Evolutionary conservation across 441 rosid genomes (phyloP), one percentile per base, ranked within the genome.

Genomic region (Croton setiger): DNA sequence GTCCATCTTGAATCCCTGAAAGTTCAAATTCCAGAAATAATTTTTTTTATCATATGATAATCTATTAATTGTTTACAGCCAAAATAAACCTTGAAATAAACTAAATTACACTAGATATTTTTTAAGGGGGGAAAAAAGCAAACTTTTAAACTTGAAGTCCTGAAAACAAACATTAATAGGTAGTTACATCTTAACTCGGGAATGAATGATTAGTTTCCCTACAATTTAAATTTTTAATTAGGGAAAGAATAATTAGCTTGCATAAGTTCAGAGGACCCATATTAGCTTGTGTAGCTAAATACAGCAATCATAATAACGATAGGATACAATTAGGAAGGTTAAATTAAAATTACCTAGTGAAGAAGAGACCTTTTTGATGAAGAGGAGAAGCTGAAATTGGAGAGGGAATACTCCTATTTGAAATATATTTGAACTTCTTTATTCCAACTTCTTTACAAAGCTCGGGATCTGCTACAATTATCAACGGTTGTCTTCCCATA

Each of bases 401-500:
- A 72, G 97, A 91, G n/a, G 97, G 98, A 60, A 94, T 84, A 86
- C 98, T 94, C 78, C 97, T 86, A 71, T 94, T 94, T 39, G 91
- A 82, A 51, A 89, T 71, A 74, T 88, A 86, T 74, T 94, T 91
- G 77, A 94, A 94, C 73, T 94, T 94, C 80, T 82, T 94, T 21
- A 91, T 91, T 23, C 97, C 97, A 69, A 87, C 96, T 86, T 89
- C 92, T 84, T 80, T 88, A 73, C 95, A 94, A 14, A 94, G 88
- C 79, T 88, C 96, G 64, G 97, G 79, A 70, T 88, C 95, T 56
- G 97, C 97, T 31, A 91, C 71, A 17, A 93, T 88, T 70, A 93
- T 84, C 64, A 93, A 74, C 33, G 98, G 96, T 47, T 93, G 98
- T 57, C 98, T 89, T 23, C 97, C 98, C 98, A 93, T 87, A 73